These are phyloP conservation scores for Hypoxylon sp. DNA, from an alignment of 2,329 filamentous ascomycete genomes.

Conservation along the genomic window DNA sequence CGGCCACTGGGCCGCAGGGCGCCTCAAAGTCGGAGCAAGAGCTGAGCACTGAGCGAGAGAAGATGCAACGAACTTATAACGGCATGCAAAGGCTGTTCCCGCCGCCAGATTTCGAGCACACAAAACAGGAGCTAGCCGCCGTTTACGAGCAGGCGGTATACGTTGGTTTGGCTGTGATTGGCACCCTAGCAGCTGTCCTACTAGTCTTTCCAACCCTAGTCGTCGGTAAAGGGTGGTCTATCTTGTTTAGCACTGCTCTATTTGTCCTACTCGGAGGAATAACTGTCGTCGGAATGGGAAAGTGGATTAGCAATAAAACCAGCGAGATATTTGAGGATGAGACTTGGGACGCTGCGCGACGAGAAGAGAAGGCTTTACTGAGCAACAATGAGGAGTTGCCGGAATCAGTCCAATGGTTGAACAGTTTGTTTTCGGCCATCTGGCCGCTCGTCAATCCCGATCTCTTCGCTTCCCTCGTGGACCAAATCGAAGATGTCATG, in stretches of 20 bases:
- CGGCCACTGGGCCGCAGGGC: conserved; percentile 57
- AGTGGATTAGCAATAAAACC: conserved; percentile 74
- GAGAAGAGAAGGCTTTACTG: conserved; percentile 64
- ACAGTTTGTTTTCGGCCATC: conserved; percentile 75
- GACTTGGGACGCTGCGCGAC: conserved; percentile 75
- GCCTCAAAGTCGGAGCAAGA: conserved; percentile 59
- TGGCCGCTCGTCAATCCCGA: conserved; percentile 85
- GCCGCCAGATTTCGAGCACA: conserved; percentile 63
- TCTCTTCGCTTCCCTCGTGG: conserved; percentile 76
- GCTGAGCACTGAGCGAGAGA: conserved; percentile 55
- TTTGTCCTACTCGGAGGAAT: conserved; percentile 50
- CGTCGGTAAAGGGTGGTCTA: conserved; percentile 38
- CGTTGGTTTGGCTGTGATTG: conserved; percentile 55
- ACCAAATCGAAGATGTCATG: conserved; percentile 85
- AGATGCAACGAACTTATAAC: conserved; percentile 58
- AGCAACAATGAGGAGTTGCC: conserved; percentile 65
- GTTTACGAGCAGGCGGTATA: conserved; percentile 57
- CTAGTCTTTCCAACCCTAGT: conserved; percentile 48
- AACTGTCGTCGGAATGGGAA: conserved; percentile 63
- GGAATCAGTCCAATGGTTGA: conserved; percentile 80
- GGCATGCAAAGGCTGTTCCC: conserved; percentile 63
- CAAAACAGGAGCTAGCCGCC: conserved; percentile 54
- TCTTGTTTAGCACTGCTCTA: conserved; percentile 46
- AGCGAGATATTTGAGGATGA: conserved; percentile 76
- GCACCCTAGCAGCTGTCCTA: conserved; percentile 49